Conservation (phyloP, 2,329 filamentous ascomycete genomes). For the Dothistroma pini region DNA sequence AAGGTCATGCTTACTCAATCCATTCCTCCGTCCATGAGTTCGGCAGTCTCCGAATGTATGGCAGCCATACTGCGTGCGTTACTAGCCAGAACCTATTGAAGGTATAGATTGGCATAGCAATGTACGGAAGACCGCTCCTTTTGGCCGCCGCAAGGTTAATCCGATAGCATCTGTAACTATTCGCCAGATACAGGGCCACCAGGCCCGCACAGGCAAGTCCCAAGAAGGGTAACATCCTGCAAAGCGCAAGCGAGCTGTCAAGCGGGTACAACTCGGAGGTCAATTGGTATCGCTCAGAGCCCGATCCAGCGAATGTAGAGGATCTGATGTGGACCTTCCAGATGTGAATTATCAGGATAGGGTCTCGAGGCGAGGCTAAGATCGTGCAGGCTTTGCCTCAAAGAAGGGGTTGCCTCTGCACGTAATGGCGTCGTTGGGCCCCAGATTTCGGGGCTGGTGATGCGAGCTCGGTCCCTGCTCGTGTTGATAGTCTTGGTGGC, state of each 20-base stretch:
- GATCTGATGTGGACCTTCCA: not conserved
- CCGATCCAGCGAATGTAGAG: not conserved
- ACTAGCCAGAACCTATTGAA: slow-evolving; percentile 56
- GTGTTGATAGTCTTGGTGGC: not conserved
- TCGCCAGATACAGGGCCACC: slow-evolving; percentile 34
- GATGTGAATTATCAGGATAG: not conserved
- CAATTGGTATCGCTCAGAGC: not conserved
- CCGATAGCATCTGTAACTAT: slow-evolving; percentile 37
- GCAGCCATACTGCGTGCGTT: slow-evolving; percentile 53
- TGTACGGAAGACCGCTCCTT: slow-evolving; percentile 45
- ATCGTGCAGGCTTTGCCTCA: not conserved
- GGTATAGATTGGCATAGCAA: slow-evolving; percentile 43
- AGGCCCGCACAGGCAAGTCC: slow-evolving; percentile 31
- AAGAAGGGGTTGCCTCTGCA: not conserved
- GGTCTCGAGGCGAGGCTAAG: slow-evolving; percentile 7
- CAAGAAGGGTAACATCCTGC: slow-evolving; percentile 30
- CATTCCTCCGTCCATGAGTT: slow-evolving; percentile 54
- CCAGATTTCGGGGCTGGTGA: not conserved
- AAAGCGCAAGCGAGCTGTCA: not conserved
- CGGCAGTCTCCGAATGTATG: slow-evolving; percentile 55
- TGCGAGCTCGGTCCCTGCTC: not conserved
- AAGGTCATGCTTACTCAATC: slow-evolving; percentile 32
- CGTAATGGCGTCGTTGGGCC: not conserved
- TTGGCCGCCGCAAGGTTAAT: slow-evolving; percentile 45
- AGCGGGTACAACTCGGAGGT: not conserved